Evolutionary conservation across 2,329 filamentous ascomycete genomes (phyloP), one percentile per base, ranked within the genome.

Genomic region (Penicillium janthinellum): DNA sequence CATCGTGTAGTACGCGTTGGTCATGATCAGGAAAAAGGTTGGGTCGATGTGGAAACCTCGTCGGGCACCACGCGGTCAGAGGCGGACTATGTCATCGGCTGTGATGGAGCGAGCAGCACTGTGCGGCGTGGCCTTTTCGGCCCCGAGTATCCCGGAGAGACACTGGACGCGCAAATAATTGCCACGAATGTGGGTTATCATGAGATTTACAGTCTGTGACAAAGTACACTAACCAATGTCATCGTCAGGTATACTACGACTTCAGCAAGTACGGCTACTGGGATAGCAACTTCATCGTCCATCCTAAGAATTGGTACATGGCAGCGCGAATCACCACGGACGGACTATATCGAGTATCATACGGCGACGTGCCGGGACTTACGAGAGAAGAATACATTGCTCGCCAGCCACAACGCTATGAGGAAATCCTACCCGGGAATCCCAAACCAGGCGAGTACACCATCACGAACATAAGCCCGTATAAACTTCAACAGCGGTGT

Each of bases 281-380:
- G 50, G 69, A 71, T 47, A 64, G 62, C 8, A 86, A 86, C 69
- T 88, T 88, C 70, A 84, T 87, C 63, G 79, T 88, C 35, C 81
- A 89, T 63, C 86, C 85, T 0, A 81, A 84, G 22, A 79, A 89
- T 66, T 88, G 84, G 72, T 78, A 84, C 75, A 86, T 88, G 85
- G 84, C 84, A 1, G 86, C 86, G 2, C 82, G 79, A 44, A 84
- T 89, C 62, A 85, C 82, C 1, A 75, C 74, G 2, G 84, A 88
- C 56, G 85, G 84, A 0, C 72, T 89, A 10, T 89, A 86, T 76
- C 82, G 86, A 14, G 83, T 89, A 38, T 86, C 86, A 0, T 89
- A 89, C 65, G 86, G 85, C 54, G 87, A 89, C 64, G 74, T 74
- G 0, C 76, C 80, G 0, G 82, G 81, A 1, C 77, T 88, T 12